phyloP scores from a whole-genome alignment of 1,139 yeast genomes.

The Pichia sp. region DNA sequence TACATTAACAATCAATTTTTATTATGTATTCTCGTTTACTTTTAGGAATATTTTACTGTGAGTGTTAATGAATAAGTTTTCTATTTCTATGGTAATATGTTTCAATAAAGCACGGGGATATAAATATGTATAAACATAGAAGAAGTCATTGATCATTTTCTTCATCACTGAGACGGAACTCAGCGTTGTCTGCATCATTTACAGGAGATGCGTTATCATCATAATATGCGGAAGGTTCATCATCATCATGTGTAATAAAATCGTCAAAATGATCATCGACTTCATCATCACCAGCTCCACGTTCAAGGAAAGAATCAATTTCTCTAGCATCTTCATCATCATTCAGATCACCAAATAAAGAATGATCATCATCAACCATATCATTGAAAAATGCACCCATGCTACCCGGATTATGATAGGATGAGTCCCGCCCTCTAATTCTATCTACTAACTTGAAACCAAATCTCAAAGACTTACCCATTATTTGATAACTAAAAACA shows the following conservation, averaged over 20 bases:
- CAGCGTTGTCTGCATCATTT: slow-evolving; percentile 6
- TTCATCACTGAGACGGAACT: slow-evolving; percentile 14
- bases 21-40: too few species aligned
- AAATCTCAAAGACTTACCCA: slow-evolving; percentile 40
- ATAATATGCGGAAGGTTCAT: slow-evolving; percentile 12
- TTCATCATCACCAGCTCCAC: slow-evolving; percentile 20
- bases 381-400: slow-evolving; percentile 38
- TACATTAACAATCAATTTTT: too few species aligned
- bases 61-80: too few species aligned
- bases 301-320: slow-evolving; percentile 30
- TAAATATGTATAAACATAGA: too few species aligned
- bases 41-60: too few species aligned
- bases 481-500: slow-evolving; percentile 36
- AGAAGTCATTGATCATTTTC: too few species aligned
- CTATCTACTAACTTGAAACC: slow-evolving; percentile 36
- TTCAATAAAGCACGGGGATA: too few species aligned
- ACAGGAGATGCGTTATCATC: slow-evolving; percentile 1
- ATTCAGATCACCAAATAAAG: slow-evolving; percentile 34
- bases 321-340: slow-evolving; percentile 45
- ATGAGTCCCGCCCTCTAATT: slow-evolving; percentile 14
- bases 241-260: slow-evolving; percentile 10
- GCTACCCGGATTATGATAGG: slow-evolving; percentile 34
- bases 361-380: slow-evolving; percentile 37
- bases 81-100: too few species aligned
- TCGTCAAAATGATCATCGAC: slow-evolving; percentile 19